Evolutionary conservation across 345 rosid genomes (phyloP).

Genomic region (Turnera subulata): DNA sequence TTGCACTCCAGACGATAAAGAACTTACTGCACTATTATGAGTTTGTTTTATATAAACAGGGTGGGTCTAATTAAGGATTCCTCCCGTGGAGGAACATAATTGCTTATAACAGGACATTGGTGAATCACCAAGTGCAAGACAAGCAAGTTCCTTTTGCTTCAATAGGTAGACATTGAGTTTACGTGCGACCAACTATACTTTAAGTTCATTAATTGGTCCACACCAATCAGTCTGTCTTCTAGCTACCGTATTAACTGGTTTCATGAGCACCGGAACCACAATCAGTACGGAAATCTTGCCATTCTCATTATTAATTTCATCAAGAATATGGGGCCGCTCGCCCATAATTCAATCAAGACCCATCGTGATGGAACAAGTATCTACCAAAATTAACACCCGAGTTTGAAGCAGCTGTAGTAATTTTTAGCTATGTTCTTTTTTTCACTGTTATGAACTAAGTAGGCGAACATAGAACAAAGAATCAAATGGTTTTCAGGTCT

Average conservation of each 20-base stretch:
- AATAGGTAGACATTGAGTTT: background rate
- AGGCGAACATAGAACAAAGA: too few relatives aligned
- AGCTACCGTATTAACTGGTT: conserved; percentile 9
- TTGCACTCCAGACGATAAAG: too few relatives aligned
- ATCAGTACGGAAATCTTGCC: background rate
- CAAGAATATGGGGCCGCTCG: background rate
- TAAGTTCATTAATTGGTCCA: background rate
- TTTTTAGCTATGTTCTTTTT: too few relatives aligned
- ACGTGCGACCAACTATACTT: background rate
- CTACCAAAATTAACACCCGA: too few relatives aligned
- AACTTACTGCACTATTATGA: too few relatives aligned
- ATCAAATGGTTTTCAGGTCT: too few relatives aligned
- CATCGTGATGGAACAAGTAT: background rate
- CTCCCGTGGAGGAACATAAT: too few relatives aligned
- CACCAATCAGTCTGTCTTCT: background rate
- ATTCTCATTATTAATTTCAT: background rate
- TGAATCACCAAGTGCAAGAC: background rate
- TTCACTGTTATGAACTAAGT: too few relatives aligned
- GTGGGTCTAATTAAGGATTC: too few relatives aligned
- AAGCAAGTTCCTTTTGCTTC: background rate
- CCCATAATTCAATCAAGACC: background rate
- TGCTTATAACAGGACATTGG: background rate
- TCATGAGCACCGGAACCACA: conserved; percentile 6
- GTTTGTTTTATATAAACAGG: too few relatives aligned
- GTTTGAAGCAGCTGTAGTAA: too few relatives aligned